A percentile compares a stretch with the other conserved stretches of the same genome.
phyloP scores from a whole-genome alignment of 1,284 basidiomycete species.

The Ganoderma multipileum region DNA sequence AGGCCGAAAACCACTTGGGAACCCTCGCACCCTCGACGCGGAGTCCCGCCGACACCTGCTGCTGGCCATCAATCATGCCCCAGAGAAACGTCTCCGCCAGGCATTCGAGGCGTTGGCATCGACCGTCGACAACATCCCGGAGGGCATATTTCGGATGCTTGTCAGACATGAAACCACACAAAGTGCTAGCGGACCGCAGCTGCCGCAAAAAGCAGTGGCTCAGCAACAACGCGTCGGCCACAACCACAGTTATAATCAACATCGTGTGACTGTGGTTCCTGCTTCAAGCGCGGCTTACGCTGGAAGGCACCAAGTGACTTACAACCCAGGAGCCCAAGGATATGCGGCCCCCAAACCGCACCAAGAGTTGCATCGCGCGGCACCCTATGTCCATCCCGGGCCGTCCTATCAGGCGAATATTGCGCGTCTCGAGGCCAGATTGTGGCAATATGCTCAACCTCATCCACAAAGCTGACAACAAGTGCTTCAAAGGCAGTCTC shows the following conservation, averaged over 20 bases:
- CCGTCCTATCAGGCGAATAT: background rate
- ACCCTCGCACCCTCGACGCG: background rate
- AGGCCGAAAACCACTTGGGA: background rate
- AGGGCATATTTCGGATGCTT: slow-evolving; percentile 50
- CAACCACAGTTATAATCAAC: background rate
- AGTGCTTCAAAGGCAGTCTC: background rate
- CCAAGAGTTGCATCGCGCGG: background rate
- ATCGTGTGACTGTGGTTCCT: background rate
- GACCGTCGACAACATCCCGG: slow-evolving; percentile 48
- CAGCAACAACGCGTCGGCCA: background rate
- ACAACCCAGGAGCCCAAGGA: background rate
- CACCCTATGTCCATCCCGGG: background rate
- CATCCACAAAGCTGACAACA: background rate
- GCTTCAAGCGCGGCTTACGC: slow-evolving; percentile 27
- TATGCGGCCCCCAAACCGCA: background rate
- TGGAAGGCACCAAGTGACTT: slow-evolving; percentile 10
- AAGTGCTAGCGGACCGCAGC: background rate
- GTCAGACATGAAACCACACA: slow-evolving; percentile 30
- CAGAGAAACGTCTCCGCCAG: slow-evolving; percentile 50
- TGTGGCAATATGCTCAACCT: background rate
- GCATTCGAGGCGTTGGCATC: slow-evolving; percentile 47
- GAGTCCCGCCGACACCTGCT: slow-evolving; percentile 48
- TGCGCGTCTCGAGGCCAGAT: background rate
- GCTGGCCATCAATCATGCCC: slow-evolving; percentile 47
- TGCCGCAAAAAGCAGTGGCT: background rate